Evolutionary conservation across 352 stramenopile species (phyloP), one percentile per base, ranked within the genome.

Genomic region (Bremia lactucae): DNA sequence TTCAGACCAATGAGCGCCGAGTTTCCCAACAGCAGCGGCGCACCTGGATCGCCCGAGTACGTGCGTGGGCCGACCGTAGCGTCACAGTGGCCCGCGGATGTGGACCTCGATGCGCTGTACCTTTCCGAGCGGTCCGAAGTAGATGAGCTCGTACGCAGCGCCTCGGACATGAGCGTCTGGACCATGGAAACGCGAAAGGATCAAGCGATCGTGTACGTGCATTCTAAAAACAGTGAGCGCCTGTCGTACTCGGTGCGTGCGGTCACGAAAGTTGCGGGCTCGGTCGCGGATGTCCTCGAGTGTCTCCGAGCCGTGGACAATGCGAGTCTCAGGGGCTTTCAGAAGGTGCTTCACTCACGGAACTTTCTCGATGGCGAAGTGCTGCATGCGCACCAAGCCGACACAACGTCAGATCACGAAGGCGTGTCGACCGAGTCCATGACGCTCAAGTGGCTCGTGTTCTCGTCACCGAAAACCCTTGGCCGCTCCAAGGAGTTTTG

Each of bases 171-270:
- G 40, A 83, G 66, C 49, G 65, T 83, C 7, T 93, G 80, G 80
- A 62, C 77, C 19, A 63, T 89, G 14, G 77, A 90, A 47, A 62
- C 51, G 11, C 68, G 74, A 42, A 76, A 76, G 33, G 70, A 85
- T 35, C 67, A 72, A 42, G 66, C 74, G 9, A 61, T 57, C 36
- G 57, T 88, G n/a, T 90, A 87, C 46, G 15, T 83, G 14, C 75
- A 93, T 62, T 69, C 68, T 57, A 87, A 89, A 47, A 93, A 89
- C 62, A 88, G 74, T 41, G 73, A 87, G 42, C 78, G 82, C 10
- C 59, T 77, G 6, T 78, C 67, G 18, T 87, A 80, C 49, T 83
- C 64, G 40, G 65, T 90, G 20, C 77, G 80, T 31, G 66, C 72
- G 0, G 75, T 89, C 13, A 72, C 74, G 8, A 76, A 71, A 36